These are phyloP conservation scores for Hanseniaspora hatyaiensis DNA, from an alignment of 805 yeast genomes.

Conservation along the genomic window DNA sequence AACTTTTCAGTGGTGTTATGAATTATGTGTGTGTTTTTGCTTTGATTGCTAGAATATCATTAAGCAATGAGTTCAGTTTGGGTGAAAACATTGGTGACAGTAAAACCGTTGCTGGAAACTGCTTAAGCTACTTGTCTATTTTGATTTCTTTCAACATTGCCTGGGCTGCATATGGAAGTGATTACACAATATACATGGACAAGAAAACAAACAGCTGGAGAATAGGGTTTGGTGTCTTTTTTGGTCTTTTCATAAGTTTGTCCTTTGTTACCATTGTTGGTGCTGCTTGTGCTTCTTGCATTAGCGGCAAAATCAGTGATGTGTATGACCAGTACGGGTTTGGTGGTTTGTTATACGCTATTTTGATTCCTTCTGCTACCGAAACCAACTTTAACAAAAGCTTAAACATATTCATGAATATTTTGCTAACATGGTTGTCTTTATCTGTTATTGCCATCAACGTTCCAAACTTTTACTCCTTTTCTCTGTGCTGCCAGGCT, in stretches of 20 bases:
- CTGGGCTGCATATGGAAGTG: conserved; percentile 88
- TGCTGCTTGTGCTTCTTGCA: conserved; percentile 47
- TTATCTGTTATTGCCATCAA: conserved; percentile 83
- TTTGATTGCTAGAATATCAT: conserved; percentile 64
- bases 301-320: conserved; percentile 28
- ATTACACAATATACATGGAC: conserved; percentile 81
- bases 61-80: conserved; percentile 49
- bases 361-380: conserved; percentile 39
- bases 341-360: conserved; percentile 76
- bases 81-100: conserved; percentile 43
- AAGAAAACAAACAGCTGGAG: conserved; percentile 45
- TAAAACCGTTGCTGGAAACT: conserved; percentile 56
- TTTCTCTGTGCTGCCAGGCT: conserved; percentile 77
- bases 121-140: conserved; percentile 71
- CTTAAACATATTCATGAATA: conserved; percentile 83
- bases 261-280: conserved; percentile 68
- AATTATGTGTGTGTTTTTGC: conserved; percentile 61
- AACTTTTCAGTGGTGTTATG: conserved; percentile 85
- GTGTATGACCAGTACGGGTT: conserved; percentile 44
- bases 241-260: conserved; percentile 59
- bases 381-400: conserved; percentile 40
- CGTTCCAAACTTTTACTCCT: conserved; percentile 88
- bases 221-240: conserved; percentile 51
- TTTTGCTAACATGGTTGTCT: conserved; percentile 69
- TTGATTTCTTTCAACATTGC: conserved; percentile 85